These are phyloP conservation scores for Gynostemma pentaphyllum DNA, from an alignment of 306 rosid species.

Conservation along the genomic window DNA sequence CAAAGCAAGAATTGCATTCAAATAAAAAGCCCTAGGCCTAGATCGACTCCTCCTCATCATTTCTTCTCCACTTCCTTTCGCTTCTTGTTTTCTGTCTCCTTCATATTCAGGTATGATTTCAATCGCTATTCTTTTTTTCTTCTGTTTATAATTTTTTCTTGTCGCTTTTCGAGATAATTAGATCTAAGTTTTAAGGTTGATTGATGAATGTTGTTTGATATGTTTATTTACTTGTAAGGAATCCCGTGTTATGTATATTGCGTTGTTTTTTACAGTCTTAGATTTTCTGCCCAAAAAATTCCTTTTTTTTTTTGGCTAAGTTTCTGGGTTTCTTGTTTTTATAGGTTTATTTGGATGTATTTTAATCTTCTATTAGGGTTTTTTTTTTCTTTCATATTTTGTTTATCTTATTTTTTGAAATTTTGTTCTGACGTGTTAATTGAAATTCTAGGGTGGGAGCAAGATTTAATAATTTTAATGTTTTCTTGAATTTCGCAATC, in stretches of 20 bases:
- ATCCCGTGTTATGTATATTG: not conserved
- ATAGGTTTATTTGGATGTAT: not conserved
- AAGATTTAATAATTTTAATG: not conserved
- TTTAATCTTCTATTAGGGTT: not conserved
- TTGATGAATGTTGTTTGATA: not conserved
- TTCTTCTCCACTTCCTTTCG: not conserved
- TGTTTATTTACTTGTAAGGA: not conserved
- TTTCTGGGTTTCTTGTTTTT: not conserved
- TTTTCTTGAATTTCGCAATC: not conserved
- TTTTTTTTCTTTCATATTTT: not conserved
- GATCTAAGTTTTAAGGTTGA: not conserved
- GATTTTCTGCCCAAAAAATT: not conserved
- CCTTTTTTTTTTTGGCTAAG: not conserved
- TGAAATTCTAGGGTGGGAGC: not conserved
- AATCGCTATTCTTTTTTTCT: not conserved
- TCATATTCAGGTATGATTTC: not conserved
- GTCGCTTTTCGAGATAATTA: not conserved
- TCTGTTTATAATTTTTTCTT: not conserved
- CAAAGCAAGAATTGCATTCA: no score
- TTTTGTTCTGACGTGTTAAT: not conserved
- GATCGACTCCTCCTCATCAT: not conserved
- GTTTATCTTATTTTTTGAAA: not conserved
- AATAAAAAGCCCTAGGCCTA: not conserved
- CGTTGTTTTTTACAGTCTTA: not conserved
- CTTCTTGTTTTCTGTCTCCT: not conserved